Evolutionary conservation across 257 asterid species (phyloP).

Genomic region (Capsicum rhomboideum): DNA sequence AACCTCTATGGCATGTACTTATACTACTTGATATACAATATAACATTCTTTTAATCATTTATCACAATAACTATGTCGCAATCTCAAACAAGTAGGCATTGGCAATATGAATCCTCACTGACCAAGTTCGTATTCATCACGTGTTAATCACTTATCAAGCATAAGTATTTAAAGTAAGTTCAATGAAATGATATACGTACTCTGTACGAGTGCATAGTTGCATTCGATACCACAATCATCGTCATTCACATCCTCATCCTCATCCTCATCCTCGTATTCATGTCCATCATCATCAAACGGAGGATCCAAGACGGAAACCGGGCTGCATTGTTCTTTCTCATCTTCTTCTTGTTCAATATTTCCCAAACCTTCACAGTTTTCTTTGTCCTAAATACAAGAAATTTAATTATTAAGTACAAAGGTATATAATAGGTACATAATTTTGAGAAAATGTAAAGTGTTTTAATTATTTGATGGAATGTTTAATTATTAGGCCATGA

Average conservation of each 20-base stretch:
- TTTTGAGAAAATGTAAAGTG: not conserved
- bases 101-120: not conserved
- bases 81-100: not conserved
- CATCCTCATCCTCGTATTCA: conserved; percentile 20
- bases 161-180: not conserved
- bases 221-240: conserved; percentile 29
- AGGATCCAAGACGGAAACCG: conserved; percentile 67
- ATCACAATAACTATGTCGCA: not conserved
- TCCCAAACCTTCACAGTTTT: conserved; percentile 11
- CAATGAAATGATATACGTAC: conserved; percentile 29
- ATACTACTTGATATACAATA: not conserved
- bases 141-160: not conserved
- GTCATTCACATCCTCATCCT: conserved; percentile 24
- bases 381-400: conserved; percentile 23
- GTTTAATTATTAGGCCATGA: not conserved
- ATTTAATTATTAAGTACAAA: not conserved
- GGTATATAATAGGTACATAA: not conserved
- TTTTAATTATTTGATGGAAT: not conserved
- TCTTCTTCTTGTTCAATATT: conserved; percentile 26
- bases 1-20: not conserved
- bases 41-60: too few species aligned
- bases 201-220: conserved; percentile 64
- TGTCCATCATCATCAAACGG: conserved; percentile 60
- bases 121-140: not conserved
- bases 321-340: conserved; percentile 79